A percentile compares a stretch with the other conserved stretches of the same genome.
Evolutionary conservation across 257 asterid species (phyloP).

Genomic region (Capsicum rhomboideum): DNA sequence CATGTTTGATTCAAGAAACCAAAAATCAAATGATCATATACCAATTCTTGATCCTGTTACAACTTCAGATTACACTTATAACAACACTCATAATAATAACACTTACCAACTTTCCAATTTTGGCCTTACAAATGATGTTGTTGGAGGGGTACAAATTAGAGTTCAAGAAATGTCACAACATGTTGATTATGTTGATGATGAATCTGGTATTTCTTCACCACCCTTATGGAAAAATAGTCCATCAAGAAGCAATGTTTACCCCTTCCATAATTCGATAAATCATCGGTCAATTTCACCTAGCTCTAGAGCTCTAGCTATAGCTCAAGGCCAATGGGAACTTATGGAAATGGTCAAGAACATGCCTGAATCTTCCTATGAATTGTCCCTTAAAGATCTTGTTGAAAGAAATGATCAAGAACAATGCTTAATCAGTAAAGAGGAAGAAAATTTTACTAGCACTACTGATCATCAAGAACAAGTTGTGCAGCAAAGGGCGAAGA

Average conservation of each 20-base stretch:
- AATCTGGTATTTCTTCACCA: conserved; percentile 48
- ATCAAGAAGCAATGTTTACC: conserved; percentile 21
- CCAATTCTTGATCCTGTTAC: conserved; percentile 11
- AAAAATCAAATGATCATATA: not conserved
- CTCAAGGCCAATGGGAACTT: conserved; percentile 72
- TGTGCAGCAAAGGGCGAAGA: conserved; percentile 1
- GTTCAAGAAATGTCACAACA: not conserved
- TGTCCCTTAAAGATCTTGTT: conserved; percentile 64
- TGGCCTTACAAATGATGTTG: not conserved
- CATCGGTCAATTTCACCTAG: conserved; percentile 31
- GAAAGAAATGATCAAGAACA: conserved; percentile 30
- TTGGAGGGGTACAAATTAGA: conserved; percentile 27
- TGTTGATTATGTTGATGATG: conserved; percentile 29
- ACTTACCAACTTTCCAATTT: not conserved
- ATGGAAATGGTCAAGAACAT: conserved; percentile 83
- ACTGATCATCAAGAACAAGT: not conserved
- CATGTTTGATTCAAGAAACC: not conserved
- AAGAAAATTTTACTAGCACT: not conserved
- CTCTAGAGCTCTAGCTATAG: conserved; percentile 58
- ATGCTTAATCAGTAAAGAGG: not conserved
- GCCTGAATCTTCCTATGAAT: conserved; percentile 72
- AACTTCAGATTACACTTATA: not conserved
- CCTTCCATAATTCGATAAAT: conserved; percentile 11
- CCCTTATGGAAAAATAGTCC: conserved; percentile 57
- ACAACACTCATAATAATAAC: not conserved